Base-by-base conservation (phyloP, 2,329 filamentous ascomycete genomes). In the Apiospora kogelbergensis region DNA sequence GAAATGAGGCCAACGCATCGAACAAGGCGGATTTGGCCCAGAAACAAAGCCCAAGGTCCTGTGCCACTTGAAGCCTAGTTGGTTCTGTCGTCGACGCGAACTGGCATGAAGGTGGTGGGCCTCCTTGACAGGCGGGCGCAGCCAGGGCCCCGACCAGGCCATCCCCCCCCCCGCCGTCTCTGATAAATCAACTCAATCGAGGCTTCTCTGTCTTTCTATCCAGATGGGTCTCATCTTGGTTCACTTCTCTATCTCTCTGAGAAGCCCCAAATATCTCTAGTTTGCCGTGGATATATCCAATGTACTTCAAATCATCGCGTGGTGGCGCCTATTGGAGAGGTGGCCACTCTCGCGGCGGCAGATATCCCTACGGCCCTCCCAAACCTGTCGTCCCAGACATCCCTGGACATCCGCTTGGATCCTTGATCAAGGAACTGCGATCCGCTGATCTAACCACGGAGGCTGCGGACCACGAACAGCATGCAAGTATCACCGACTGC, bases 401-500 rank as follows among this genome's bases (percentile, higher is more conserved):
- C 6, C 69, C 69, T 6, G 65, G 65, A 13, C 69, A 44, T 37
- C 69, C 69, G 15, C 42, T 71, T 30, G 69, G 69, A 0, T 20
- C 60, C 26, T 30, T 69, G 30, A 63, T 69, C 45, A 26, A 69
- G 15, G 65, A 70, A 13, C 10, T 68, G 6, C 48, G 40, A 26
- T 4, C 45, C 11, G 26, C 6, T 13, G 37, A 44, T 22, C 66
- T 69, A 1, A 15, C 33, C 10, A n/a, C 10, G 3, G 63, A 30
- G 9, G 22, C 37, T 13, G 17, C 15, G 1, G 10, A 15, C 6
- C 42, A 48, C 22, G 40, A 67, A 17, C 60, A 64, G 11, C 46
- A 42, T n/a, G 68, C 69, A 24, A 9, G 9, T 0, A 67, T 71
- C 26, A 68, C 68, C 15, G 63, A 69, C 37, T 69, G 65, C 37